These are phyloP conservation scores for Fusarium papillatum DNA, from an alignment of 2,329 filamentous ascomycete species.

Conservation along the genomic window DNA sequence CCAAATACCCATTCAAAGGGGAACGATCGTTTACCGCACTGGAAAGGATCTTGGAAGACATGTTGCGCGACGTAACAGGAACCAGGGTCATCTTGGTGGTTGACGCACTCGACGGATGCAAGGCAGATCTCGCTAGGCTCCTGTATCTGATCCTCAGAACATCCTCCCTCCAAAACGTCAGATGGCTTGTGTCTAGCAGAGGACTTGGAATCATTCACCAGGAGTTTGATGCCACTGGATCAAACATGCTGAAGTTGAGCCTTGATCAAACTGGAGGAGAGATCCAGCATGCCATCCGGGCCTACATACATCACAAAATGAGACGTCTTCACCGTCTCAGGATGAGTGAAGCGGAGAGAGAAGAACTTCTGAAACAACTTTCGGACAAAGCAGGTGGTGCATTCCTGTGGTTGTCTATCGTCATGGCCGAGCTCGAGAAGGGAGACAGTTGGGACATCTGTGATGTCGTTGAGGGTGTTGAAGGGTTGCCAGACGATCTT, in stretches of 20 bases:
- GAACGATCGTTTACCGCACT: neutral
- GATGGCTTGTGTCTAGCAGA: neutral
- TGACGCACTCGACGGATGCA: neutral
- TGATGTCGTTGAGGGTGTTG: neutral
- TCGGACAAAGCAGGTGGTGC: neutral
- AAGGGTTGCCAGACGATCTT: neutral
- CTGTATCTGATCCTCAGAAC: neutral
- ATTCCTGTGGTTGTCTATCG: neutral
- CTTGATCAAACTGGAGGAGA: neutral
- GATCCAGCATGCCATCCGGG: neutral
- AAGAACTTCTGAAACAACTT: neutral
- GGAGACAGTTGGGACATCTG: neutral
- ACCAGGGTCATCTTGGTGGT: neutral
- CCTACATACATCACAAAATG: neutral
- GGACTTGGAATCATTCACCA: neutral
- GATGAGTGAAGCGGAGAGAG: neutral
- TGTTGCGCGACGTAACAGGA: neutral
- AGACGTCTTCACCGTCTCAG: rapidly evolving
- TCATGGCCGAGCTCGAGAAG: neutral
- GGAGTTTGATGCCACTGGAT: neutral
- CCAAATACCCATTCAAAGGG: neutral
- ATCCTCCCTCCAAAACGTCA: neutral
- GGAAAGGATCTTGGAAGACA: neutral
- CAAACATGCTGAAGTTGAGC: neutral
- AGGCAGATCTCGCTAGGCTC: neutral